Evolutionary conservation across 2,329 filamentous ascomycete species (phyloP).

Genomic region (Plenodomus lindquistii): DNA sequence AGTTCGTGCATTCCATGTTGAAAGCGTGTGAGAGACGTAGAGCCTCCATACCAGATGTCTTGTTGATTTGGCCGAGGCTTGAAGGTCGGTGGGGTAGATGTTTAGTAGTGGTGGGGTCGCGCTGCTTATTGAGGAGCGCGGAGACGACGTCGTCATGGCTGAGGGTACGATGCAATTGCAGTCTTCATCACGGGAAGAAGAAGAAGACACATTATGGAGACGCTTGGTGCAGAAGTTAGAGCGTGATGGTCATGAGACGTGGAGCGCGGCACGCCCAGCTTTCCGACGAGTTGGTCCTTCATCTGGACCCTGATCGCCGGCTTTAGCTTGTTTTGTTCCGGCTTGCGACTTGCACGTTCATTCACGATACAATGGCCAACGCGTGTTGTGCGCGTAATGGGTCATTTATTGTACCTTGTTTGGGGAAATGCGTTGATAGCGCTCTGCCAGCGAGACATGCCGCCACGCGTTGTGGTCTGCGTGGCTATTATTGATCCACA

Average conservation of each 20-base stretch:
- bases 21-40: conserved; percentile 53
- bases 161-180: not conserved
- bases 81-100: conserved; percentile 7
- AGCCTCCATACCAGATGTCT: conserved; percentile 37
- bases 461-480: too few relatives aligned
- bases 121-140: conserved; percentile 5
- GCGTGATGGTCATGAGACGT: conserved; percentile 19
- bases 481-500: too few relatives aligned
- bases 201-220: not conserved
- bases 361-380: not conserved
- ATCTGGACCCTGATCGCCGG: not conserved
- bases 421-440: too few relatives aligned
- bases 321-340: not conserved
- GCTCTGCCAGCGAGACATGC: too few relatives aligned
- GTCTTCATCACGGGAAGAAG: not conserved
- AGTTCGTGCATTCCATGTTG: conserved; percentile 54
- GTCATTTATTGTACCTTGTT: too few relatives aligned
- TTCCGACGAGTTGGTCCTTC: not conserved
- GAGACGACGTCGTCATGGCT: conserved; percentile 5
- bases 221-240: conserved; percentile 1
- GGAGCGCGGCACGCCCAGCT: conserved; percentile 8
- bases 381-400: not conserved
- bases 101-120: not conserved
- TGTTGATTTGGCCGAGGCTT: conserved; percentile 4
- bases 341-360: not conserved